Percentiles rank a stretch among this genome's conserved stretches.
Conservation (phyloP, 2,329 filamentous ascomycete species). For the Stagonosporopsis chrysanthemi region DNA sequence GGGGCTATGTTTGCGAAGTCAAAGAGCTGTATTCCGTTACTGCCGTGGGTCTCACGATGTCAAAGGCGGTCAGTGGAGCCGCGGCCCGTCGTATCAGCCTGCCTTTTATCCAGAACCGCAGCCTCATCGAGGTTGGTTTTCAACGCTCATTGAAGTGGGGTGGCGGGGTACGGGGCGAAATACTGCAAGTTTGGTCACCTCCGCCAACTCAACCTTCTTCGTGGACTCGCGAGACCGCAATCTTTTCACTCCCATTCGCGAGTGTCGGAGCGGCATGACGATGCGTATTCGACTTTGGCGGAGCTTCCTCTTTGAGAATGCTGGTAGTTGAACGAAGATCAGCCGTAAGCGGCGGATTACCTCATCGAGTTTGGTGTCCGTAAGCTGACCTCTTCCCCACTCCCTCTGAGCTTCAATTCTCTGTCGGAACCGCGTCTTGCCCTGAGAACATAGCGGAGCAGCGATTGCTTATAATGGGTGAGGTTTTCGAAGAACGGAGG, state of each 20-base stretch:
- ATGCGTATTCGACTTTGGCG: slow-evolving; percentile 24
- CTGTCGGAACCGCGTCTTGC: slow-evolving; percentile 28
- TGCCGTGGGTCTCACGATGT: slow-evolving; percentile 36
- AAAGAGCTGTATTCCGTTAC: slow-evolving; percentile 40
- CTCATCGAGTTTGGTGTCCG: slow-evolving; percentile 31
- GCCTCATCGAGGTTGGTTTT: slow-evolving; percentile 15
- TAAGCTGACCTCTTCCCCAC: slow-evolving; percentile 22
- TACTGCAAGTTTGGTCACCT: slow-evolving; percentile 22
- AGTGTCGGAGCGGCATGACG: slow-evolving; percentile 22
- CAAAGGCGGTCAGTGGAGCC: slow-evolving; percentile 46
- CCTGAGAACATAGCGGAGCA: slow-evolving; percentile 16
- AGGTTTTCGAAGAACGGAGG: slow-evolving; percentile 16
- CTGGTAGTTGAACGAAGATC: slow-evolving; percentile 11
- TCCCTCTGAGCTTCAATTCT: slow-evolving; percentile 20
- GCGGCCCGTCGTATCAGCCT: slow-evolving; percentile 49
- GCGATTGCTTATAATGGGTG: slow-evolving; percentile 30
- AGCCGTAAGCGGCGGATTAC: slow-evolving; percentile 22
- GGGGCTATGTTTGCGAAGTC: slow-evolving; percentile 24
- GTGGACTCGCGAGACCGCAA: slow-evolving; percentile 1
- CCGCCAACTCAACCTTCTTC: slow-evolving; percentile 6
- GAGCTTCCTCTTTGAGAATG: slow-evolving; percentile 26
- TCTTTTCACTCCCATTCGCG: slow-evolving; percentile 26
- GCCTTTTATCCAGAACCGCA: slow-evolving; percentile 32
- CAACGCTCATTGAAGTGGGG: slow-evolving; percentile 17
- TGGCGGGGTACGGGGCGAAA: slow-evolving; percentile 28